Base-by-base conservation (phyloP, 1,139 yeast genomes). In the Lodderomyces metapsilosis region DNA sequence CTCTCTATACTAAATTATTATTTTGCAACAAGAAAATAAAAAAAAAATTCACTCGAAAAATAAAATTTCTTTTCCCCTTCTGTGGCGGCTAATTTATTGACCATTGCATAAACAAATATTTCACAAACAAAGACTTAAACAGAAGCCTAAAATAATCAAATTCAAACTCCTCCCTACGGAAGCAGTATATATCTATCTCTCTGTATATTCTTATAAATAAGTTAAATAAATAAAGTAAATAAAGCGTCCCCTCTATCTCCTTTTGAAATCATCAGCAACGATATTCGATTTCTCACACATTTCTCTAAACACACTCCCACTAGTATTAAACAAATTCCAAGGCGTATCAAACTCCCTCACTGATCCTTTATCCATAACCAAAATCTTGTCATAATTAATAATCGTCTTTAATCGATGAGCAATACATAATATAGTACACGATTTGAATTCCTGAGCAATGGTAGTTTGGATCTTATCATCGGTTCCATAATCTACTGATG, bases 361-460 rank as follows among this genome's bases (percentile, higher is more conserved):
- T 38, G 66, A 58, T n/a, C 83, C 82, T 13, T 68, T 61, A 50
- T 76, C 82, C 66, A 78, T 61, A 16, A 77, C 81, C 46, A 77
- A 59, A 38, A 77, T 76, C 46, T 71, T 62, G 51, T 77, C 82
- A 48, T 76, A 76, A 46, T 70, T 63, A 39, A 76, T 52, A 46
- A 77, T 76, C 1, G 82, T 77, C 51, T 70, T 72, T 56, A 77
- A 65, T 48, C 82, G 64, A 54, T 77, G 81, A 3, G 82, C 82
- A 57, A 76, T 76, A 56, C 80, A 76, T 48, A 77, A 62, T 37
- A 76, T 74, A 0, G 82, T 74, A 49, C 79, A 71, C 23, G 66
- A 55, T 7, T 56, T 41, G 45, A 76, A 76, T 51, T 75, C 80
- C 7, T 51, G 52, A 0, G 64, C 64, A 41, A 77, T 74, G 9